These are phyloP conservation scores for Remersonia thermophila DNA, from an alignment of 2,329 filamentous ascomycete species.

Conservation along the genomic window DNA sequence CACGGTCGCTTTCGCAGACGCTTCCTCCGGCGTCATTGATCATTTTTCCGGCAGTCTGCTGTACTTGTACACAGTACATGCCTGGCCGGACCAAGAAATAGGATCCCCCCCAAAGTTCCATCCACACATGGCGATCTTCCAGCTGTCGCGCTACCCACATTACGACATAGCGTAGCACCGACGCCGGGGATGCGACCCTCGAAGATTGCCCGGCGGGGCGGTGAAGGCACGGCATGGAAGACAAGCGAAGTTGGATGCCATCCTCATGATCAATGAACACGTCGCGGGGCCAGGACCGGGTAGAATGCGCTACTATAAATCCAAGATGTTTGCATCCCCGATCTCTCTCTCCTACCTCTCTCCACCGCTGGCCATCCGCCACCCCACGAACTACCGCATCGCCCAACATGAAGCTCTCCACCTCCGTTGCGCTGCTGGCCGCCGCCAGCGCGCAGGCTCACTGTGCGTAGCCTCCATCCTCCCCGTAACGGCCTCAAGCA, in stretches of 20 bases:
- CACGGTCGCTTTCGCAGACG: no score
- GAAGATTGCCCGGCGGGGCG: background rate
- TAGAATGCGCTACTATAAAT: no score
- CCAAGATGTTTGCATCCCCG: no score
- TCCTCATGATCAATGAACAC: background rate
- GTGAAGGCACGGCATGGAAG: background rate
- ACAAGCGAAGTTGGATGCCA: background rate
- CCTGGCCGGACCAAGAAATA: background rate
- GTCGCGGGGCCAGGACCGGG: background rate
- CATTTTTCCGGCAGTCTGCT: no score
- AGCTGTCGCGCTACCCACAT: background rate
- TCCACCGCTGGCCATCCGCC: no score
- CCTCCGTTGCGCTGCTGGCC: conserved; percentile 11
- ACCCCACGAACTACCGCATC: no score
- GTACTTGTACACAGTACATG: no score
- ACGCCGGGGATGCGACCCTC: background rate
- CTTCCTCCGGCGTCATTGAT: no score
- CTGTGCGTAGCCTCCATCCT: conserved; percentile 11
- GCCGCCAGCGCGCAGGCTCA: conserved; percentile 16
- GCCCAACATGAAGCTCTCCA: conserved; percentile 15
- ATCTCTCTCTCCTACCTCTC: no score
- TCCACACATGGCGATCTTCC: conserved; percentile 1
- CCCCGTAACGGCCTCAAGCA: conserved; percentile 1
- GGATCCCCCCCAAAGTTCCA: conserved; percentile 1
- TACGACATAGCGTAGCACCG: background rate